Evolutionary conservation across 2,329 filamentous ascomycete genomes (phyloP).

Genomic region (Pyrenochaeta sp.): DNA sequence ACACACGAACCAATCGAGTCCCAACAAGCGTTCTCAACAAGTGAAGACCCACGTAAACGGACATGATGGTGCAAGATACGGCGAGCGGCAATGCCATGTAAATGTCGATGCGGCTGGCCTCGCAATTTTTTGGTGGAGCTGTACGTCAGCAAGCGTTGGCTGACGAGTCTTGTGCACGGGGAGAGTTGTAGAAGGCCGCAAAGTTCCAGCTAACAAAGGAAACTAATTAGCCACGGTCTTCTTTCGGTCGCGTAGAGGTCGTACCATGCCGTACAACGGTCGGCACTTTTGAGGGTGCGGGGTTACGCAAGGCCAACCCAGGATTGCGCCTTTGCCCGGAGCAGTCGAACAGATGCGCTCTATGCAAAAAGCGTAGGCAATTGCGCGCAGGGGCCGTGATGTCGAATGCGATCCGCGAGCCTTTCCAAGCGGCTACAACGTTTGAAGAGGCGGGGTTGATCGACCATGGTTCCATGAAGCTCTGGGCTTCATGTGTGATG

Average conservation of each 20-base stretch:
- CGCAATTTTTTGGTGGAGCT: background rate
- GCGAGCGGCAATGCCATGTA: background rate
- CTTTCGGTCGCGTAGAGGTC: background rate
- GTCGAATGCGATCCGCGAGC: background rate
- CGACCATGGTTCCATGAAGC: constrained; percentile 22
- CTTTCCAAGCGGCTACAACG: constrained; percentile 18
- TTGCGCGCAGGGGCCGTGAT: background rate
- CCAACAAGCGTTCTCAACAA: background rate
- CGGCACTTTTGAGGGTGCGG: constrained; percentile 17
- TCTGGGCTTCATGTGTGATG: constrained; percentile 19
- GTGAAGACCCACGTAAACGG: background rate
- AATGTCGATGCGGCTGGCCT: background rate
- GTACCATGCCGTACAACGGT: constrained; percentile 3
- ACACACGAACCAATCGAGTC: background rate
- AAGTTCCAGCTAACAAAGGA: constrained; percentile 18
- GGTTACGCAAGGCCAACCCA: constrained; percentile 23
- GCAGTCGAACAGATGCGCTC: no score
- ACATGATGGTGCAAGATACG: background rate
- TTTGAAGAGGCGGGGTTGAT: constrained; percentile 31
- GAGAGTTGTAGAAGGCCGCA: constrained; percentile 5
- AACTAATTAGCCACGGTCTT: constrained; percentile 5
- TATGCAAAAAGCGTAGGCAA: no score
- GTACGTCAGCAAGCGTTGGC: constrained; percentile 26
- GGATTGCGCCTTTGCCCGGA: constrained; percentile 2
- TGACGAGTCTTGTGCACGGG: constrained; percentile 5